Conservation (phyloP, 1,284 basidiomycete genomes). For the Mycosarcoma maydis region DNA sequence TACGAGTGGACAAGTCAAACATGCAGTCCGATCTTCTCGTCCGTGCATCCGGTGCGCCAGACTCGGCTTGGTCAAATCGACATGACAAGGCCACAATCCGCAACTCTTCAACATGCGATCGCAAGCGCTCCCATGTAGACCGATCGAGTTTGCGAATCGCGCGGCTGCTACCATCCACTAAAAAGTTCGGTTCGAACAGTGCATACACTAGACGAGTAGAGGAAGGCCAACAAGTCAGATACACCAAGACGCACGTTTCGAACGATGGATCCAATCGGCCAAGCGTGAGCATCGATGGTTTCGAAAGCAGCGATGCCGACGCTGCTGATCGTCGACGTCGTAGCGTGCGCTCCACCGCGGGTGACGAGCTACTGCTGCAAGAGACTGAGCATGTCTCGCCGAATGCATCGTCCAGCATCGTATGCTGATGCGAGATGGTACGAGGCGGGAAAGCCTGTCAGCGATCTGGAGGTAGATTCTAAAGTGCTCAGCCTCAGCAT, state of each 20-base stretch:
- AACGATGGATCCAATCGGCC: conserved; percentile 25
- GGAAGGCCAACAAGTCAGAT: conserved; percentile 4
- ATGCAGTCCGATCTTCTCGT: conserved; percentile 22
- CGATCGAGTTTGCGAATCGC: conserved; percentile 33
- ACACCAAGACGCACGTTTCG: conserved; percentile 47
- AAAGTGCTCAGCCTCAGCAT: no score
- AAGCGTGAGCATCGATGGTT: conserved; percentile 40
- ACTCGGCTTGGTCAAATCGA: conserved; percentile 1
- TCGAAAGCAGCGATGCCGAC: conserved; percentile 39
- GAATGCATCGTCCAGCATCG: conserved; percentile 8
- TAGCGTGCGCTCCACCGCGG: conserved; percentile 7
- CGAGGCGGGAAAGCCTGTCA: no score
- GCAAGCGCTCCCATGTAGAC: conserved; percentile 35
- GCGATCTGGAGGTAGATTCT: no score
- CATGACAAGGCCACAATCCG: conserved; percentile 38
- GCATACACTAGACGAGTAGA: conserved; percentile 25
- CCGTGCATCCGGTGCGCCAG: no score
- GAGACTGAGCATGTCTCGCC: not conserved
- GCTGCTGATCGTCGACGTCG: conserved; percentile 44
- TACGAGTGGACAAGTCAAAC: conserved; percentile 27
- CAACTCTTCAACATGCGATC: conserved; percentile 44
- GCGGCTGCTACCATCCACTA: conserved; percentile 16
- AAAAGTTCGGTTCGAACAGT: conserved; percentile 50
- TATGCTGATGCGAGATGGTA: no score
- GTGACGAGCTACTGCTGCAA: not conserved